Conservation (phyloP, 2,329 filamentous ascomycete species). For the Paraphoma sp. region DNA sequence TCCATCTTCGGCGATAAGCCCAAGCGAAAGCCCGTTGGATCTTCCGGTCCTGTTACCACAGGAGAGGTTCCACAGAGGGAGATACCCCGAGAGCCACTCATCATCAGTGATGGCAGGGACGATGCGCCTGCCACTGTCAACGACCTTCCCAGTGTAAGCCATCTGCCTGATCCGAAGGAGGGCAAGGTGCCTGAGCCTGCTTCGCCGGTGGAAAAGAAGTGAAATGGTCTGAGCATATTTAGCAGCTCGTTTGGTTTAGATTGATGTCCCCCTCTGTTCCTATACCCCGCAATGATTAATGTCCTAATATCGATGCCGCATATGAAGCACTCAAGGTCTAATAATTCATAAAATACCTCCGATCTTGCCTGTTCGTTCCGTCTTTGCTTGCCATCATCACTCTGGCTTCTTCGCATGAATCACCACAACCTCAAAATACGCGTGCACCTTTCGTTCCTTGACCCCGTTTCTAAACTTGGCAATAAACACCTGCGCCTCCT, state of each 20-base stretch:
- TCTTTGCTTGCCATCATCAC: neutral
- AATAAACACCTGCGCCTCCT: constrained; percentile 54
- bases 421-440: constrained; percentile 36
- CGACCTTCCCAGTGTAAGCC: constrained; percentile 45
- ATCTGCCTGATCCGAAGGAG: constrained; percentile 43
- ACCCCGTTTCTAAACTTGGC: constrained; percentile 40
- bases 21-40: constrained; percentile 10
- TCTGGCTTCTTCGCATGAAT: constrained; percentile 20
- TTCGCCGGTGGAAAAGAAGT: constrained; percentile 17
- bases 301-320: constrained; percentile 4
- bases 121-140: constrained; percentile 26
- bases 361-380: no score
- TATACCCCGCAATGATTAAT: constrained; percentile 19
- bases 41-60: neutral
- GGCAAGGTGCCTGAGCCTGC: constrained; percentile 21
- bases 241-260: constrained; percentile 18
- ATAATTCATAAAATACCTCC: neutral
- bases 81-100: constrained; percentile 32
- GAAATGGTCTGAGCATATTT: neutral
- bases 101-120: constrained; percentile 35
- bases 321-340: neutral
- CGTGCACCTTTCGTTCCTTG: constrained; percentile 39
- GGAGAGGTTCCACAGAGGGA: neutral
- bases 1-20: constrained; percentile 36
- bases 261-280: constrained; percentile 16